A percentile compares a stretch with the other conserved stretches of the same genome.
phyloP scores from a whole-genome alignment of 179 eudicot genomes.

The Heliamphora ciliata region DNA sequence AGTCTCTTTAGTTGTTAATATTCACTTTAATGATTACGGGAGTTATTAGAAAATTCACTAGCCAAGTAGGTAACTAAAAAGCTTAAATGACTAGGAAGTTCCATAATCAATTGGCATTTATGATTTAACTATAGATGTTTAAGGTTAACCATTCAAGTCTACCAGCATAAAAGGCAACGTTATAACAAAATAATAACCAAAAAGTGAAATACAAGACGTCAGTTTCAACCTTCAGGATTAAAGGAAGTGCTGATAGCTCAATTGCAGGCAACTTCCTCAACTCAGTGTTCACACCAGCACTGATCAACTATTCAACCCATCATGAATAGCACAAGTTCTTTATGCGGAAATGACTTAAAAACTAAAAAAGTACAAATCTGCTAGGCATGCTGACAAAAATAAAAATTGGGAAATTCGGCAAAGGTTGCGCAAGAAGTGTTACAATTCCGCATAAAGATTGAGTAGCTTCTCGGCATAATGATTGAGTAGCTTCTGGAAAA shows the following conservation, averaged over 20 bases:
- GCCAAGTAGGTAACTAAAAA: background rate
- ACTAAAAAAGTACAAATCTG: background rate
- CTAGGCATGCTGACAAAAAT: background rate
- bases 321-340: background rate
- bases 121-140: no score
- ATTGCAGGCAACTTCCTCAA: conserved; percentile 86
- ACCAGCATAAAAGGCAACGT: background rate
- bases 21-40: no score
- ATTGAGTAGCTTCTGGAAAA: no score
- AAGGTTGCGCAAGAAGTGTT: background rate
- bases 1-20: no score
- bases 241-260: conserved; percentile 78
- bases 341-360: background rate
- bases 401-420: background rate
- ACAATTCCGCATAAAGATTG: no score
- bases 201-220: background rate
- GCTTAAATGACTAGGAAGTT: background rate
- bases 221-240: conserved; percentile 67
- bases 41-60: background rate
- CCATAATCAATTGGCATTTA: no score
- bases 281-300: conserved; percentile 48
- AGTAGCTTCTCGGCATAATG: no score
- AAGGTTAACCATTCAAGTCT: no score
- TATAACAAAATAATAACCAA: background rate
- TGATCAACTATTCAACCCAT: background rate